Evolutionary conservation across 768 basidiomycete species (phyloP).

Genomic region (Boletus subcaerulescens): DNA sequence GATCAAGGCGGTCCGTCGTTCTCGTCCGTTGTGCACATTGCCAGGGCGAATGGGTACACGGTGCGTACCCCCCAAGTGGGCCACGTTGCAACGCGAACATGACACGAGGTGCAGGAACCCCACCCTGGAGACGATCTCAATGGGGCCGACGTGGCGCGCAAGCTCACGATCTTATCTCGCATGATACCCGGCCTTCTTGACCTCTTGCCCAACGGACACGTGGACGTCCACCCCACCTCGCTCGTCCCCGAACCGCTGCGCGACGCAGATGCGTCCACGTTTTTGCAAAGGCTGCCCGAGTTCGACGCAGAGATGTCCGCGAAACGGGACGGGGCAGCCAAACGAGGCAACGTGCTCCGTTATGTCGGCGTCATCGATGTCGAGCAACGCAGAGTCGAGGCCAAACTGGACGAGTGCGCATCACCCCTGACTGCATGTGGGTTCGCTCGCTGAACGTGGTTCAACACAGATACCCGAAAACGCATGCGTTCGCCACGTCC

Average conservation of each 20-base stretch:
- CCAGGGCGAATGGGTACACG: constrained; percentile 93
- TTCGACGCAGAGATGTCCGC: constrained; percentile 78
- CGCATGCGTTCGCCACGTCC: constrained; percentile 94
- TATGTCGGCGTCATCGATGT: constrained; percentile 96
- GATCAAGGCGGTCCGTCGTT: constrained; percentile 69
- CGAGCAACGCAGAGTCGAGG: constrained; percentile 61
- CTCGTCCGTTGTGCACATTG: constrained; percentile 84
- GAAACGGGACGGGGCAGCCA: constrained; percentile 73
- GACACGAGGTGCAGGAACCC: constrained; percentile 70
- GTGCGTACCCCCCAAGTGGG: constrained; percentile 39
- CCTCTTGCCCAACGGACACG: constrained; percentile 70
- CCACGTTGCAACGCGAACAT: neutral
- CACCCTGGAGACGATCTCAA: constrained; percentile 97
- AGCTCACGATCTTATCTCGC: constrained; percentile 92
- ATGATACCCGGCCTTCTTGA: constrained; percentile 53
- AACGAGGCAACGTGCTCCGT: constrained; percentile 80
- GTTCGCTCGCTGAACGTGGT: constrained; percentile 1
- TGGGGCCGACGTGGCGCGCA: constrained; percentile 95
- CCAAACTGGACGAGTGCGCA: constrained; percentile 82
- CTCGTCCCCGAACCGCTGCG: constrained; percentile 79
- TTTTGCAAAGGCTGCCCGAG: constrained; percentile 73
- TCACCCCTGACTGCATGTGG: neutral
- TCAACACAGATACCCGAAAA: constrained; percentile 67
- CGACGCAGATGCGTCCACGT: constrained; percentile 75
- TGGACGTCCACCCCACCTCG: constrained; percentile 76